Conservation (phyloP, 78 protist species). For the Thecamonas trahens region DNA sequence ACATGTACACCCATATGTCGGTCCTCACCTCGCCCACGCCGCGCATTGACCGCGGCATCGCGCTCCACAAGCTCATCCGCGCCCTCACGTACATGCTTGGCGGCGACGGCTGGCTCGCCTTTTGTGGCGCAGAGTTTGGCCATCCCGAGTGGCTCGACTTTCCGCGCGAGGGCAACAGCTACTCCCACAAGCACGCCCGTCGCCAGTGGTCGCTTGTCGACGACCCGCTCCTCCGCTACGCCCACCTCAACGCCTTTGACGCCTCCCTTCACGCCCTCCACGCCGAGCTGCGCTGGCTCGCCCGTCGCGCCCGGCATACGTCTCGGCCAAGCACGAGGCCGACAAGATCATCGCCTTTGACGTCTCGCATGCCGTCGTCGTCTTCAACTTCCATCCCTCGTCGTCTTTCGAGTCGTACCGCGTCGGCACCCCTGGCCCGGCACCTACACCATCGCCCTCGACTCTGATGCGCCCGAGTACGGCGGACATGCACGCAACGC, state of each 20-base stretch:
- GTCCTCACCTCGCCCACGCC: constrained; percentile 19
- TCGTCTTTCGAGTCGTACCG: constrained; percentile 59
- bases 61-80: constrained; percentile 84
- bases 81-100: constrained; percentile 78
- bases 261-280: constrained; percentile 42
- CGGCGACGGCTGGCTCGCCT: constrained; percentile 89
- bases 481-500: constrained; percentile 4
- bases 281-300: constrained; percentile 33
- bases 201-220: constrained; percentile 70
- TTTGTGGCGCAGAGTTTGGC: constrained; percentile 97
- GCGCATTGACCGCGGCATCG: constrained; percentile 81
- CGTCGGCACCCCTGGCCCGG: constrained; percentile 22
- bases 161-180: constrained; percentile 86
- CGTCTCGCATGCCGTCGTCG: constrained; percentile 56
- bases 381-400: constrained; percentile 73
- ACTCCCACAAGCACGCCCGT: constrained; percentile 61
- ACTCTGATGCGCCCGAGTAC: constrained; percentile 22
- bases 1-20: constrained; percentile 78
- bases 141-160: constrained; percentile 99
- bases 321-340: constrained; percentile 60
- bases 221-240: constrained; percentile 51
- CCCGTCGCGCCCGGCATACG: constrained; percentile 21
- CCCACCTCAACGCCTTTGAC: constrained; percentile 41
- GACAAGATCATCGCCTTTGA: constrained; percentile 77
- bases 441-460: constrained; percentile 14